Conservation (phyloP, 2,329 filamentous ascomycete genomes). For the Monosporascus sp. region DNA sequence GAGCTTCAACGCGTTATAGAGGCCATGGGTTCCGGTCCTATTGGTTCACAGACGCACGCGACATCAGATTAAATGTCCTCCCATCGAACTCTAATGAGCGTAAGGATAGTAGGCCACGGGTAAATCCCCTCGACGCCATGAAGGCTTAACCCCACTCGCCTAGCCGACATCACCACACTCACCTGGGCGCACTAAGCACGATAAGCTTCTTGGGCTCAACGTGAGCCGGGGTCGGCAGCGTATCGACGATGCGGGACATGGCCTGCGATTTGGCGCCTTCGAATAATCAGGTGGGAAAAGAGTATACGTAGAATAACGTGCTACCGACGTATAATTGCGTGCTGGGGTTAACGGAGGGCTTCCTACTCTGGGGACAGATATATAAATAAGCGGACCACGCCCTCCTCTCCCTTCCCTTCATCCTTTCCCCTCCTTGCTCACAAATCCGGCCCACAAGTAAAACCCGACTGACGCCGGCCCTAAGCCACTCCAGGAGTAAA, state of each 20-base stretch:
- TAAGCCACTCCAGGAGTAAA: too few relatives aligned
- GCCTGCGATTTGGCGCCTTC: background rate
- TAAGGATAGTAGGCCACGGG: too few relatives aligned
- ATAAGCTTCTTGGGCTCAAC: slow-evolving; percentile 30
- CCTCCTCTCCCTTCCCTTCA: background rate
- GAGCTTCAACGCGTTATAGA: slow-evolving; percentile 28
- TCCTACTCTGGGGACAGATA: background rate
- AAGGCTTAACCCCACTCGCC: background rate
- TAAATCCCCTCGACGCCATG: too few relatives aligned
- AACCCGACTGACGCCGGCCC: too few relatives aligned
- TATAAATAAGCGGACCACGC: background rate
- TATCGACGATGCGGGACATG: slow-evolving; percentile 32
- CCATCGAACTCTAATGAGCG: too few relatives aligned
- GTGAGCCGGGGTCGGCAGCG: slow-evolving; percentile 25
- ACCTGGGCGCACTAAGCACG: slow-evolving; percentile 34
- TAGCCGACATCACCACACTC: slow-evolving; percentile 1
- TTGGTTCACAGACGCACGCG: slow-evolving; percentile 1
- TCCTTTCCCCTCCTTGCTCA: too few relatives aligned
- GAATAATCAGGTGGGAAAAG: too few relatives aligned
- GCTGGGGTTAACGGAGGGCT: background rate
- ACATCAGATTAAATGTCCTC: too few relatives aligned
- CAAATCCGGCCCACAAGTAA: too few relatives aligned
- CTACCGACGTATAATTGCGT: slow-evolving; percentile 12
- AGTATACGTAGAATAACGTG: background rate
- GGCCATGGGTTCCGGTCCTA: slow-evolving; percentile 31